Conservation (phyloP, 116 monocot genomes). For the Posidonia oceanica region DNA sequence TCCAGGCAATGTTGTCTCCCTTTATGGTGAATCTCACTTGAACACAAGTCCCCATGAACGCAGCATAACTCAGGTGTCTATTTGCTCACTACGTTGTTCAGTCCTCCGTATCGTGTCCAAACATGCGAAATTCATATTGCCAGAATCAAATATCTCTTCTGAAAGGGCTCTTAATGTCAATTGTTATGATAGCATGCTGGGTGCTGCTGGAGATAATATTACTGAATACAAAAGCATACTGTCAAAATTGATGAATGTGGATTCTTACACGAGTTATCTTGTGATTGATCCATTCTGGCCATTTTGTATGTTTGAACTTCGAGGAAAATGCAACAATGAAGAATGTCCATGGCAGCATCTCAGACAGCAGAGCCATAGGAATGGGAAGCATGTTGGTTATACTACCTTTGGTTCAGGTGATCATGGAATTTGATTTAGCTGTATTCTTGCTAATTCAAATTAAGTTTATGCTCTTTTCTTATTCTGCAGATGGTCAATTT, state of each 20-base stretch:
- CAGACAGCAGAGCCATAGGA: conserved; percentile 15
- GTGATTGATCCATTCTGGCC: conserved; percentile 79
- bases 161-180: not conserved
- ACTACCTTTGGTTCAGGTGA: conserved; percentile 27
- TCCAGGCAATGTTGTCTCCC: too few relatives aligned
- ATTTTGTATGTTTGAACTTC: conserved; percentile 88
- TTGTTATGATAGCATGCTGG: not conserved
- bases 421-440: not conserved
- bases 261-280: conserved; percentile 8
- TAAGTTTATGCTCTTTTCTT: conserved; percentile 2
- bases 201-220: conserved; percentile 8
- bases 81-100: conserved; percentile 12
- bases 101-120: conserved; percentile 24
- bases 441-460: not conserved
- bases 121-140: conserved; percentile 23
- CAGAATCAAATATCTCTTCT: conserved; percentile 7
- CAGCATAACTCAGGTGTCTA: not conserved
- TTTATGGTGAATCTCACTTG: too few relatives aligned
- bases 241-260: conserved; percentile 7
- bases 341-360: conserved; percentile 80
- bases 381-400: conserved; percentile 18
- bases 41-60: too few relatives aligned
- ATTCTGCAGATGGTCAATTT: conserved; percentile 17
- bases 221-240: conserved; percentile 4
- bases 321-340: conserved; percentile 91